Base-by-base conservation (phyloP, 768 basidiomycete species). In the Collybiopsis confluens region DNA sequence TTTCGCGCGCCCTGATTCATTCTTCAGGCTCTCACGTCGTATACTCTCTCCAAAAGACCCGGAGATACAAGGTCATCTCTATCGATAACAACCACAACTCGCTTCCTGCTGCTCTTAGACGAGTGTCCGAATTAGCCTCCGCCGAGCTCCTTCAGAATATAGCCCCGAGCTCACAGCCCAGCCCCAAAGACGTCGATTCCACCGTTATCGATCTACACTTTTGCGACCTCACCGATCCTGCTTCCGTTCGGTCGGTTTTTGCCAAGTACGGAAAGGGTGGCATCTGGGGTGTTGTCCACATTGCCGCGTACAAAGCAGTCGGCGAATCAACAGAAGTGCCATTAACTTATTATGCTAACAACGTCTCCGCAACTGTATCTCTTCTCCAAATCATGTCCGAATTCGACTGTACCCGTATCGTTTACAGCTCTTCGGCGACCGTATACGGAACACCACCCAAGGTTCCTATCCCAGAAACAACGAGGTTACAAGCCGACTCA, bases 351-450 rank as follows among this genome's bases (percentile, higher is more conserved):
- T 99, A 98, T 69, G 75, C 81, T 60, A 94, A 93, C 76, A 99
- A 99, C 64, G 97, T 99, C 54, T 70, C 81, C 41, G 95, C 92
- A 4, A 95, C 94, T 6, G 70, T 97, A 54, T 85, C 79, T 46
- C 84, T 98, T 20, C 76, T 97, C 58, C 87, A 94, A 74, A 76
- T 82, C 59, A 96, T 96, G 94, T 72, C 76, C 38, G 88, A 88
- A 50, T 92, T 83, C 69, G 85, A 86, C 58, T 92, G 90, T 73
- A 78, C 80, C 50, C 82, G 92, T 56, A 74, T 99, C 54, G 96
- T 99, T 49, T 99, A 98, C 75, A 98, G 97, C 1, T 98, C 95
- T 10, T 96, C 93, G 21, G 97, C 97, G 5, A 98, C 97, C 16
- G 97, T 99, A 23, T 99, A 99, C 65, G 97, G 97, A 51, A 94